Evolutionary conservation across 805 yeast genomes (phyloP).

Genomic region (Yueomyces sp.): DNA sequence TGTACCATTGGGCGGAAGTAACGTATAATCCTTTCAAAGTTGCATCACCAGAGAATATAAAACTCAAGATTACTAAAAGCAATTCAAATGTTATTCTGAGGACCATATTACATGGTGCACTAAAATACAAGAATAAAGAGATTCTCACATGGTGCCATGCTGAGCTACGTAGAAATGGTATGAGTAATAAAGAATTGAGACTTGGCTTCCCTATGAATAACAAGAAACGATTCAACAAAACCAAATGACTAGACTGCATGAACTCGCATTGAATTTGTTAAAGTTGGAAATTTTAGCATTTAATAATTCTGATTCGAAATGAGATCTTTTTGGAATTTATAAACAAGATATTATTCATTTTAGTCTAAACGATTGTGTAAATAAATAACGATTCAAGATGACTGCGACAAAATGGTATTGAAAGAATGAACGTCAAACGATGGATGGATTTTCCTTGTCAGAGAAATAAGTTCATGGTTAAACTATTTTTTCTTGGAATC

Average conservation of each 20-base stretch:
- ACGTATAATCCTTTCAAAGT: conserved; percentile 12
- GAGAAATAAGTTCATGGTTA: too few species aligned
- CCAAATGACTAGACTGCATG: too few species aligned
- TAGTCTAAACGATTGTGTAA: too few species aligned
- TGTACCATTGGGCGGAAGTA: background rate
- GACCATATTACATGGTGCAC: conserved; percentile 14
- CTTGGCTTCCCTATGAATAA: conserved; percentile 3
- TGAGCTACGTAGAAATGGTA: conserved; percentile 11
- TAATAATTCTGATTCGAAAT: background rate
- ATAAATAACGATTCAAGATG: too few species aligned
- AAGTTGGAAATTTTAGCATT: too few species aligned
- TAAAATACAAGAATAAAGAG: conserved; percentile 7
- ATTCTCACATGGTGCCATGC: conserved; percentile 18
- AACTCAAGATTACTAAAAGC: conserved; percentile 9
- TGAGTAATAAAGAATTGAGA: conserved; percentile 11
- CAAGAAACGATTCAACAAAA: too few species aligned
- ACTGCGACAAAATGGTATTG: too few species aligned
- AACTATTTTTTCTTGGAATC: conserved; percentile 6
- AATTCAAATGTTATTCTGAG: conserved; percentile 13
- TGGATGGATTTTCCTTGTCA: too few species aligned
- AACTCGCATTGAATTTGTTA: too few species aligned
- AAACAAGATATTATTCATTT: too few species aligned
- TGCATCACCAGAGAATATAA: conserved; percentile 8
- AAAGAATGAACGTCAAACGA: too few species aligned
- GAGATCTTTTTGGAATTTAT: background rate